Evolutionary conservation across 208 protist genomes (phyloP), one percentile per base, ranked within the genome.

Genomic region (Porcisia hertigi): DNA sequence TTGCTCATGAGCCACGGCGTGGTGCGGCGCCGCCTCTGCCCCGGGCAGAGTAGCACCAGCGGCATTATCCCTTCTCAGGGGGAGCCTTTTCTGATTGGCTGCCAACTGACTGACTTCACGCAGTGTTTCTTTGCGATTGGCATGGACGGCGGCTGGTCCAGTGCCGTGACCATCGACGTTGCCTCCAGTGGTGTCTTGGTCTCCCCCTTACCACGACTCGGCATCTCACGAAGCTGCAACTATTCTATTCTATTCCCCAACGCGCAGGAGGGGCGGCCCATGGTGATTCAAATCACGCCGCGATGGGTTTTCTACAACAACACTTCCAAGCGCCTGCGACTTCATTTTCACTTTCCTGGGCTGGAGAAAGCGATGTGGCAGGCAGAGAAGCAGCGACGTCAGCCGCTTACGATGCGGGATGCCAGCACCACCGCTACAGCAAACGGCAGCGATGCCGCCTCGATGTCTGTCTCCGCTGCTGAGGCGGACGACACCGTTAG

Each of bases 41-140:
- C 89, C 0, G 92, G 92, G 30, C 88, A 92, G 75, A 84, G 70
- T 67, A 73, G 62, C 77, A 81, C 86, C 69, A 90, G 81, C 5
- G 92, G 92, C 23, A 93, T 96, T 75, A 82, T 90, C 12, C 89
- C 92, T n/a, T 94, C 92, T 39, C 87, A 88, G 54, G 92, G 92
- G 18, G 71, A 79, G 60, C 92, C 92, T 23, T 96, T 94, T 53
- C 84, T 94, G 20, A 80, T 96, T 64, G 92, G 89, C 39, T 88
- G 83, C 66, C 84, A 72, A 8, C 76, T 90, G 69, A 71, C 82
- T 55, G 84, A 92, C 66, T 85, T 94, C 47, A 86, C 80, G 3
- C 67, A 87, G 70, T 82, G 81, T 14, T 93, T 88, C 69, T 72
- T 94, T 62, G 83, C 74, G 53, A 82, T 96, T 23, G 92, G 89